Evolutionary conservation across 805 yeast species (phyloP).

Genomic region (Cyberlindnera amylophila): DNA sequence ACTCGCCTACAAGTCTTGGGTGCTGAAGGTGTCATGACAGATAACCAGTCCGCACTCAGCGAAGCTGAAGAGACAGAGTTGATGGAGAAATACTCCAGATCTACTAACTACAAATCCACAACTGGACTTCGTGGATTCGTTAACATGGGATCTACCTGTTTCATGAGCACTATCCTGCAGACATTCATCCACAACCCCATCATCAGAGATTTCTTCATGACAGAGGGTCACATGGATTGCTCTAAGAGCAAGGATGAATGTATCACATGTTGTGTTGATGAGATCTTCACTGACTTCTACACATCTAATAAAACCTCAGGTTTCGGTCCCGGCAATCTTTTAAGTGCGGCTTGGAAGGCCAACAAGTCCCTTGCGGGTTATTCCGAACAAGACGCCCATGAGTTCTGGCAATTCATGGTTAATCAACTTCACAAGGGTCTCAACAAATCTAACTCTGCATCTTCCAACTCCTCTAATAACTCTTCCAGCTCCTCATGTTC

Average conservation of each 20-base stretch:
- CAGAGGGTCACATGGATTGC: constrained; percentile 67
- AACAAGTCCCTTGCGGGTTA: constrained; percentile 88
- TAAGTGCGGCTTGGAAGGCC: constrained; percentile 85
- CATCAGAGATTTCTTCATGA: constrained; percentile 70
- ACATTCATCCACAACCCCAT: constrained; percentile 87
- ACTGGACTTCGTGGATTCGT: constrained; percentile 86
- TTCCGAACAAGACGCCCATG: constrained; percentile 98
- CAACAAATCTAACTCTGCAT: constrained; percentile 13
- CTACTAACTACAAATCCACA: constrained; percentile 44
- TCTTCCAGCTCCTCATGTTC: constrained; percentile 40
- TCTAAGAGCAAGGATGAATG: constrained; percentile 44
- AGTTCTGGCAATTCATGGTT: constrained; percentile 87
- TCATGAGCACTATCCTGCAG: constrained; percentile 91
- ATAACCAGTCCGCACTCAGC: neutral
- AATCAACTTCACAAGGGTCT: constrained; percentile 69
- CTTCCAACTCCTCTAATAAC: constrained; percentile 25
- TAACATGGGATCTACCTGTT: constrained; percentile 96
- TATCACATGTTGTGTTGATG: constrained; percentile 81
- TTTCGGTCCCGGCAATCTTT: constrained; percentile 74
- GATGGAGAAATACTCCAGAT: constrained; percentile 32
- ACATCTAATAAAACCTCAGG: constrained; percentile 60
- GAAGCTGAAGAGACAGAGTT: constrained; percentile 27
- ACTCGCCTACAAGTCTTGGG: constrained; percentile 31
- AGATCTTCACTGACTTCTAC: constrained; percentile 70
- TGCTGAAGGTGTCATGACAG: neutral